These are phyloP conservation scores for Lentinula lateritia DNA, from an alignment of 768 basidiomycete species.

Conservation along the genomic window DNA sequence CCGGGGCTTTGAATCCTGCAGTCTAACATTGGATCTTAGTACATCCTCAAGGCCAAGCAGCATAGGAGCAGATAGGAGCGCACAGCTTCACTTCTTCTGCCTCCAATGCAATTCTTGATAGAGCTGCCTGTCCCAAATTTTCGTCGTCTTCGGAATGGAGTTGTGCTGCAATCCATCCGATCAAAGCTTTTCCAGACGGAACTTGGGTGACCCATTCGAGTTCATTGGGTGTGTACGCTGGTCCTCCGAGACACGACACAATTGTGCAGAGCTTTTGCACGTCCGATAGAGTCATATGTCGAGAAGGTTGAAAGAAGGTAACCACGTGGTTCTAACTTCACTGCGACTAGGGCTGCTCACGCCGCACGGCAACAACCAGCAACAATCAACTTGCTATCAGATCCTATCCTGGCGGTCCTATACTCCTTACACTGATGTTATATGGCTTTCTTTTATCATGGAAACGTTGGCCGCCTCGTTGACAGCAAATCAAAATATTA, in stretches of 20 bases:
- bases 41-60: background rate
- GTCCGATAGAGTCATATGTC: background rate
- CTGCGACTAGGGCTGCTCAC: too few relatives aligned
- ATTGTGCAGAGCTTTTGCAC: slow-evolving; percentile 10
- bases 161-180: slow-evolving; percentile 29
- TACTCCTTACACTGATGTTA: too few relatives aligned
- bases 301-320: background rate
- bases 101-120: slow-evolving; percentile 26
- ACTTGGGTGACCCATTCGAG: slow-evolving; percentile 27
- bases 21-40: background rate
- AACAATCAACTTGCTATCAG: too few relatives aligned
- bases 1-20: background rate
- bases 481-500: background rate
- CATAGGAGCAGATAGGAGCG: background rate
- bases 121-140: slow-evolving; percentile 8
- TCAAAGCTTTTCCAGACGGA: slow-evolving; percentile 23
- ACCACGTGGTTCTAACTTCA: background rate
- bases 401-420: too few relatives aligned
- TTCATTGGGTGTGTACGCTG: slow-evolving; percentile 18
- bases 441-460: background rate
- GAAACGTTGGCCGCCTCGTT: background rate
- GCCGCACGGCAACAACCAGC: too few relatives aligned
- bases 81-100: slow-evolving; percentile 24
- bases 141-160: background rate
- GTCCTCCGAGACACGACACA: slow-evolving; percentile 25